phyloP scores from a whole-genome alignment of 1,284 basidiomycete genomes.

The Stygiomarasmius scandens region DNA sequence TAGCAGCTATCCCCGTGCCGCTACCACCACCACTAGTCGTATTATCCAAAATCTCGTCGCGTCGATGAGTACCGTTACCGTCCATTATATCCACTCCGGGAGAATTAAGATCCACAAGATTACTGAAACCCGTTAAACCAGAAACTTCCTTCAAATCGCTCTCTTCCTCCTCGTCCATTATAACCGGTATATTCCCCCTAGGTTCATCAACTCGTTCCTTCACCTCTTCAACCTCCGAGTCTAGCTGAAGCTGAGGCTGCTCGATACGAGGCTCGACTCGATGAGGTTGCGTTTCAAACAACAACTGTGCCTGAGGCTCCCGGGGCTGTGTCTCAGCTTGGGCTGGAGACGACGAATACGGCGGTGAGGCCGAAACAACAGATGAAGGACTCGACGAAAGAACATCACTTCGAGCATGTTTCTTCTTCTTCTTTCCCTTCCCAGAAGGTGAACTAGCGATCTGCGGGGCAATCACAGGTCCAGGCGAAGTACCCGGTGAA shows the following conservation, averaged over 20 bases:
- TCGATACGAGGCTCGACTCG: not conserved
- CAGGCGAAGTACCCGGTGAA: not conserved
- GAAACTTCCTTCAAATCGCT: not conserved
- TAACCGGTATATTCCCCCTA: not conserved
- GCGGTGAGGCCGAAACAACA: not conserved
- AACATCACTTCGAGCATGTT: too few relatives aligned
- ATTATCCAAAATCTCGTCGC: not conserved
- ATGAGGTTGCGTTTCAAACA: not conserved
- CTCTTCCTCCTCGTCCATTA: not conserved
- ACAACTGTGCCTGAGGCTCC: too few relatives aligned
- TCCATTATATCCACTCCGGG: too few relatives aligned
- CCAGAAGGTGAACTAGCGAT: not conserved
- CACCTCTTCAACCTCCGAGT: not conserved
- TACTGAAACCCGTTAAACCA: not conserved
- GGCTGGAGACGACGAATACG: not conserved
- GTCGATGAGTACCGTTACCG: too few relatives aligned
- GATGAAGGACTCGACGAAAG: too few relatives aligned
- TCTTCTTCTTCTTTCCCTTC: not conserved
- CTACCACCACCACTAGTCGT: not conserved
- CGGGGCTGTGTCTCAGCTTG: too few relatives aligned
- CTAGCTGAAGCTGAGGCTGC: not conserved
- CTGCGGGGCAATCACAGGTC: not conserved
- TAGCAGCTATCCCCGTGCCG: not conserved
- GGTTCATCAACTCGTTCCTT: not conserved
- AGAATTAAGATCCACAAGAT: not conserved